phyloP scores from a whole-genome alignment of 345 rosid species.

The Eucalyptus erythrocorys region DNA sequence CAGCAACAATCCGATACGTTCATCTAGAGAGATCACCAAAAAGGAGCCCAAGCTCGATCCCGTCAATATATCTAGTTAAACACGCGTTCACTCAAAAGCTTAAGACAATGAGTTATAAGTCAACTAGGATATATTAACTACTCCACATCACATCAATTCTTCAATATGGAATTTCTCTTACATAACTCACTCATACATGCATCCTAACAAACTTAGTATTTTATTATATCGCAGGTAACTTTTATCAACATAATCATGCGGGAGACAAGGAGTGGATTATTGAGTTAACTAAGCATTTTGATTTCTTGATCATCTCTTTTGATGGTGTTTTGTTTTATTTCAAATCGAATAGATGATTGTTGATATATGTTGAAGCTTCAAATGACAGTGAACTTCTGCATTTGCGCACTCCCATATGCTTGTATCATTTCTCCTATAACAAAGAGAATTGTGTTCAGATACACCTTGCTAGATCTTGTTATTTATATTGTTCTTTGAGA shows the following conservation, averaged over 20 bases:
- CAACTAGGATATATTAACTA: too few species aligned
- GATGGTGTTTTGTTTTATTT: not conserved
- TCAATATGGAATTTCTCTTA: too few species aligned
- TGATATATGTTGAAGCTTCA: not conserved
- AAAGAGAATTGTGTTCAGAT: not conserved
- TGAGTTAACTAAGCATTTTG: not conserved
- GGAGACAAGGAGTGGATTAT: not conserved
- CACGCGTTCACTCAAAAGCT: too few species aligned
- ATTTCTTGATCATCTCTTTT: not conserved
- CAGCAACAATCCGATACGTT: too few species aligned
- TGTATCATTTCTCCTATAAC: not conserved
- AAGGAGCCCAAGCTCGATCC: too few species aligned
- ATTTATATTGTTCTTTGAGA: not conserved
- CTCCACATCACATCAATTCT: too few species aligned
- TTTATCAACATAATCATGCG: not conserved
- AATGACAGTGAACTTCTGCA: not conserved
- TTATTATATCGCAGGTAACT: not conserved
- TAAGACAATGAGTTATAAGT: too few species aligned
- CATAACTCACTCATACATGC: too few species aligned
- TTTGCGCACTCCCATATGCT: not conserved
- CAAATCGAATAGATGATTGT: not conserved
- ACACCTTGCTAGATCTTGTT: not conserved
- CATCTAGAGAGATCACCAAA: too few species aligned
- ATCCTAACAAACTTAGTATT: not conserved
- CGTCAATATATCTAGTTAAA: too few species aligned